phyloP scores from a whole-genome alignment of 2,329 filamentous ascomycete species.

The Paramyrothecium sp. region DNA sequence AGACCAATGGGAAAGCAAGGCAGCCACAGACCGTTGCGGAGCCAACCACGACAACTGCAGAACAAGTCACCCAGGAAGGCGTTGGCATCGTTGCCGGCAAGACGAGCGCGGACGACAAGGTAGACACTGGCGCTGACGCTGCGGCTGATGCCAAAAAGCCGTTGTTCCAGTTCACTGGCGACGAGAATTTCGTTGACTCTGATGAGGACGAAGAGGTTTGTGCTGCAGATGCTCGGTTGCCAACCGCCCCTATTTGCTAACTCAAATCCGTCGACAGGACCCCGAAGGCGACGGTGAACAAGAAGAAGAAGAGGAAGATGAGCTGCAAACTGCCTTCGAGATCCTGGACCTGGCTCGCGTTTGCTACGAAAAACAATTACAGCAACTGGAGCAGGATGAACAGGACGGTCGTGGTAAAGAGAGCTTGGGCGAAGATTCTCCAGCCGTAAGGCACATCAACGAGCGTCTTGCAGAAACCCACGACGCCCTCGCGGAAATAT shows the following conservation, averaged over 20 bases:
- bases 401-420: conserved; percentile 42
- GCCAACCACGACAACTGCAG: conserved; percentile 33
- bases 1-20: conserved; percentile 25
- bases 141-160: conserved; percentile 58
- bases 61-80: conserved; percentile 45
- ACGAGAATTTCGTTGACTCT: conserved; percentile 87
- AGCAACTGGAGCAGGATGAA: conserved; percentile 32
- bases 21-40: conserved; percentile 32
- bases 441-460: conserved; percentile 61
- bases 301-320: conserved; percentile 64
- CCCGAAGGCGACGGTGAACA: conserved; percentile 22
- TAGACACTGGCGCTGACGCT: conserved; percentile 30
- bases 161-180: conserved; percentile 88
- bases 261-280: neutral
- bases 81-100: conserved; percentile 42
- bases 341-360: conserved; percentile 78
- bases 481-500: conserved; percentile 92
- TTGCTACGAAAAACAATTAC: conserved; percentile 57
- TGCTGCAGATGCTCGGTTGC: neutral
- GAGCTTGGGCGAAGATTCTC: conserved; percentile 35
- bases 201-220: conserved; percentile 66
- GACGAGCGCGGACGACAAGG: conserved; percentile 38
- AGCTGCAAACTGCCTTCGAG: conserved; percentile 77
- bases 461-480: conserved; percentile 90
- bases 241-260: conserved; percentile 13